These are phyloP conservation scores for Sanghuangporus weigelae DNA, from an alignment of 1,284 basidiomycete genomes.

Conservation along the genomic window DNA sequence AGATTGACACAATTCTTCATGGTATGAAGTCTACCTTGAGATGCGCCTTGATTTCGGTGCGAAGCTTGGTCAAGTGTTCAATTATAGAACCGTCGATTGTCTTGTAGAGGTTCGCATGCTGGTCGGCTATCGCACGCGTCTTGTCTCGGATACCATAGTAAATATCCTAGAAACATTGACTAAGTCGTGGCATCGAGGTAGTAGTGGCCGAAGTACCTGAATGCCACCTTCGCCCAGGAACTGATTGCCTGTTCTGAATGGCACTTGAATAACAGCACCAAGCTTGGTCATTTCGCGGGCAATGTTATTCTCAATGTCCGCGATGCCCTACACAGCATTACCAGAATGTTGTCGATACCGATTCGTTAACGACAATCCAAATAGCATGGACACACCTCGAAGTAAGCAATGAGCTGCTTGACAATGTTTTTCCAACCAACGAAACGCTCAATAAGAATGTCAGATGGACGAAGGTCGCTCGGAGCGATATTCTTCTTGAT, in stretches of 20 bases:
- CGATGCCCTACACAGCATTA: slow-evolving; percentile 61
- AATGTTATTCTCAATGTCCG: slow-evolving; percentile 93
- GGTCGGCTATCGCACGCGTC: slow-evolving; percentile 91
- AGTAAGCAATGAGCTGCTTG: slow-evolving; percentile 88
- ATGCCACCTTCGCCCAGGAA: slow-evolving; percentile 92
- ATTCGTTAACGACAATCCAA: not conserved
- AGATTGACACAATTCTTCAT: not conserved
- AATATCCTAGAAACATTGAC: slow-evolving; percentile 59
- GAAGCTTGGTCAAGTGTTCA: slow-evolving; percentile 93
- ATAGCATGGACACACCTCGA: slow-evolving; percentile 43
- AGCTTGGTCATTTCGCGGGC: slow-evolving; percentile 94
- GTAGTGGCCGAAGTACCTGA: slow-evolving; percentile 38
- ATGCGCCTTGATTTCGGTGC: slow-evolving; percentile 95
- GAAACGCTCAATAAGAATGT: slow-evolving; percentile 95
- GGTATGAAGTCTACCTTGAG: slow-evolving; percentile 62
- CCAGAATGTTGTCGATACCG: slow-evolving; percentile 20
- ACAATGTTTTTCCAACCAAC: slow-evolving; percentile 94
- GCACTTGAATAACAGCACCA: slow-evolving; percentile 96
- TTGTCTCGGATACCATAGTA: slow-evolving; percentile 94
- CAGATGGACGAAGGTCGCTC: slow-evolving; percentile 89
- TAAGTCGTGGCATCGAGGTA: not conserved
- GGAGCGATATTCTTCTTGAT: slow-evolving; percentile 89
- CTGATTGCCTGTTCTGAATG: slow-evolving; percentile 93
- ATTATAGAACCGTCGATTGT: slow-evolving; percentile 98
- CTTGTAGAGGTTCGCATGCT: slow-evolving; percentile 93